These are phyloP conservation scores for Dactylellina leptospora DNA, from an alignment of 2,329 filamentous ascomycete genomes.

Conservation along the genomic window DNA sequence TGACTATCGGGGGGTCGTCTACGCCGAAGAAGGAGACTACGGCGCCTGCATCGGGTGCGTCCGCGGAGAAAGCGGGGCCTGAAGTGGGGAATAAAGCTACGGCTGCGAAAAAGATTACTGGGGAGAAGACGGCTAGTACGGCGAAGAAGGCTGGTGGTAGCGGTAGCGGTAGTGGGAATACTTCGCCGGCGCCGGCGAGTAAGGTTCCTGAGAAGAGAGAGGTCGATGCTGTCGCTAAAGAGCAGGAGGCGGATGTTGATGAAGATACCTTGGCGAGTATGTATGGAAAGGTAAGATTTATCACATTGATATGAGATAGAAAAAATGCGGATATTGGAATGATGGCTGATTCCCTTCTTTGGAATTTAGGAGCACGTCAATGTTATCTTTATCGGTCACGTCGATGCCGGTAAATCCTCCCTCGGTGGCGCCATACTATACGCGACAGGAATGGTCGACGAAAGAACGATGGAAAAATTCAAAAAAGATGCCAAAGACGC, in stretches of 20 bases:
- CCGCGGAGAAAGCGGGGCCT: slow-evolving; percentile 62
- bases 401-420: slow-evolving; percentile 97
- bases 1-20: slow-evolving; percentile 67
- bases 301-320: too few species aligned
- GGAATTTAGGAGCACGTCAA: slow-evolving; percentile 74
- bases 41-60: slow-evolving; percentile 58
- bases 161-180: slow-evolving; percentile 77
- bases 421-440: slow-evolving; percentile 93
- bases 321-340: not conserved
- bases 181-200: slow-evolving; percentile 68
- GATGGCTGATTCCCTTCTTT: not conserved
- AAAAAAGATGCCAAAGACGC: slow-evolving; percentile 95
- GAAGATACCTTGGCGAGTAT: slow-evolving; percentile 90
- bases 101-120: slow-evolving; percentile 84
- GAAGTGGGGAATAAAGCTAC: slow-evolving; percentile 84
- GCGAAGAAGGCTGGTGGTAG: slow-evolving; percentile 67
- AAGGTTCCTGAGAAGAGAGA: slow-evolving; percentile 65
- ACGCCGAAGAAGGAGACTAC: slow-evolving; percentile 62
- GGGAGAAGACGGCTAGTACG: slow-evolving; percentile 66
- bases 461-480: slow-evolving; percentile 97
- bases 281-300: slow-evolving; percentile 76
- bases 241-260: slow-evolving; percentile 76
- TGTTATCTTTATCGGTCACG: slow-evolving; percentile 97
- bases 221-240: slow-evolving; percentile 80
- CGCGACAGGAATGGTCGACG: slow-evolving; percentile 97